Conservation (phyloP, 139 green algal genomes). For the Volvox africanus region DNA sequence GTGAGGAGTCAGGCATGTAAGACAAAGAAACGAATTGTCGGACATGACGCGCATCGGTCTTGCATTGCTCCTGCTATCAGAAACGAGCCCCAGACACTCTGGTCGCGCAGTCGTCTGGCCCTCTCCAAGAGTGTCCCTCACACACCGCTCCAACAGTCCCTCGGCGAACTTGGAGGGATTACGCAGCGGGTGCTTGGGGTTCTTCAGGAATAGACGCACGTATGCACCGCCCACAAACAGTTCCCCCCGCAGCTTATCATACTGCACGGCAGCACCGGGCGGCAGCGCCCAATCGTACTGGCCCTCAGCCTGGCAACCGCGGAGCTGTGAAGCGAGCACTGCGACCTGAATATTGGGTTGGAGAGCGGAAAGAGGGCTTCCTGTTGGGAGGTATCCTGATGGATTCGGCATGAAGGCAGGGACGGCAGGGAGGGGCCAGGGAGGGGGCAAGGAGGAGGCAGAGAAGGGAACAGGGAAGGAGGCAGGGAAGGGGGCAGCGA, state of each 20-base stretch:
- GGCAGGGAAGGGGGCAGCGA: not conserved
- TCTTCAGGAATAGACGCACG: slow-evolving; percentile 90
- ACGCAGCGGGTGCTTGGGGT: slow-evolving; percentile 83
- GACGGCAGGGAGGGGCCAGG: not conserved
- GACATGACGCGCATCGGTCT: too few species aligned
- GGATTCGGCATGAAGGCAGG: not conserved
- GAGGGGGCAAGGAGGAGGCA: not conserved
- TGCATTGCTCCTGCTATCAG: too few species aligned
- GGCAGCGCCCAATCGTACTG: slow-evolving; percentile 41
- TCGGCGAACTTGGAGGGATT: slow-evolving; percentile 81
- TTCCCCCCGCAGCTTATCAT: slow-evolving; percentile 73
- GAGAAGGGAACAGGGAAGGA: not conserved
- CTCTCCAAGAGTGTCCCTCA: not conserved
- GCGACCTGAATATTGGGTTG: slow-evolving; percentile 31
- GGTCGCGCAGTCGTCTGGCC: too few species aligned
- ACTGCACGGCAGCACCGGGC: slow-evolving; percentile 63
- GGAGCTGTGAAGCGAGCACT: slow-evolving; percentile 57
- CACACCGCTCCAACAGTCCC: slow-evolving; percentile 74
- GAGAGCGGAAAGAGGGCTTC: too few species aligned
- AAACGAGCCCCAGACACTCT: too few species aligned
- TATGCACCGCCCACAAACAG: slow-evolving; percentile 92
- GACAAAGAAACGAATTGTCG: too few species aligned
- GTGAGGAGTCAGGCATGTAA: too few species aligned
- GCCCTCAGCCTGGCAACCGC: slow-evolving; percentile 46
- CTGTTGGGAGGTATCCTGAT: too few species aligned